phyloP scores from a whole-genome alignment of 2,329 filamentous ascomycete genomes.

The Colletotrichum trifolii region DNA sequence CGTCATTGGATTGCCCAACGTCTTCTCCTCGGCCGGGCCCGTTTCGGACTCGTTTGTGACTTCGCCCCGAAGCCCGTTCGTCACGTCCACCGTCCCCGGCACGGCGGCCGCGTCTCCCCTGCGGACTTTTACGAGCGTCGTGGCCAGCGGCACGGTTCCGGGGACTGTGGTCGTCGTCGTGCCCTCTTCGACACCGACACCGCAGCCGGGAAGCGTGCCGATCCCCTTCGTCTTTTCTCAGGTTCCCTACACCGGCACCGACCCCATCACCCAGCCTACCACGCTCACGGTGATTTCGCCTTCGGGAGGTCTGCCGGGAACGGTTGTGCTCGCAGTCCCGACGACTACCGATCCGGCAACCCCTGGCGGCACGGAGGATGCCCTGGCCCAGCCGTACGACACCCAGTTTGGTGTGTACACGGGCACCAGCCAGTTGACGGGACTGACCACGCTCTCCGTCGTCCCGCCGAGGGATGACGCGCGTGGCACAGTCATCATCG shows the following conservation, averaged over 20 bases:
- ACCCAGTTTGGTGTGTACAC: neutral
- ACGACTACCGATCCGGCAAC: neutral
- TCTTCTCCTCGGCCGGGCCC: neutral
- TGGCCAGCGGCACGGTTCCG: neutral
- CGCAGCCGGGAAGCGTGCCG: neutral
- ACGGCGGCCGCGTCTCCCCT: neutral
- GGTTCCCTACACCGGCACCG: slow-evolving; percentile 11
- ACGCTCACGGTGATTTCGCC: slow-evolving; percentile 20
- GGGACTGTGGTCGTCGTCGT: slow-evolving; percentile 5
- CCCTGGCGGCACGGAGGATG: neutral
- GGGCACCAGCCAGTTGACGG: neutral
- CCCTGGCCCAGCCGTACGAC: neutral
- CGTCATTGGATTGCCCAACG: slow-evolving; percentile 13
- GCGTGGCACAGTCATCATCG: slow-evolving; percentile 4
- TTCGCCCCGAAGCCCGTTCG: neutral
- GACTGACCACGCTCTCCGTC: neutral
- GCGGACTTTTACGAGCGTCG: neutral
- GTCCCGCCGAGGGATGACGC: neutral
- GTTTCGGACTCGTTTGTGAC: slow-evolving; percentile 13
- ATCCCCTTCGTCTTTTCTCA: slow-evolving; percentile 1
- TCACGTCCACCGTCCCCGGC: neutral
- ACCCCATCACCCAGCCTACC: neutral
- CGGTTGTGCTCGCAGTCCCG: slow-evolving; percentile 18
- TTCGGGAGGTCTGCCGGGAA: slow-evolving; percentile 9
- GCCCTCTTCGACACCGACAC: neutral